Percentiles rank a stretch among this genome's conserved stretches.
Conservation (phyloP, 306 rosid species). For the Astragalus glycyphyllos region DNA sequence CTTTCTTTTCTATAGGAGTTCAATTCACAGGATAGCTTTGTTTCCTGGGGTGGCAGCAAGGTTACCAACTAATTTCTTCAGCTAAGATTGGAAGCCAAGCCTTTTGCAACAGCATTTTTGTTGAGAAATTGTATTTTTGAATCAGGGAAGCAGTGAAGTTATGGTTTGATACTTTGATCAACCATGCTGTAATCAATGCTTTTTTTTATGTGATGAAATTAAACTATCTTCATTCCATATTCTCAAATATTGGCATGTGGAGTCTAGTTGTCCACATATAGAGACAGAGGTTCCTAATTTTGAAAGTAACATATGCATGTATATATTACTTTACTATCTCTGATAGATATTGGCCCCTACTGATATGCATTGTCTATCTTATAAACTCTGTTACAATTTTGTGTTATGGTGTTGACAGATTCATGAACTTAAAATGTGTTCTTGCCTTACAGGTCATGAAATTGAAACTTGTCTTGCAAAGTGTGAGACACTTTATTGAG, state of each 20-base stretch:
- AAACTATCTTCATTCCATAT: conserved; percentile 30
- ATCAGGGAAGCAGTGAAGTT: conserved; percentile 30
- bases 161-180: conserved; percentile 35
- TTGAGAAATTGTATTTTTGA: not conserved
- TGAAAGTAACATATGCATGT: conserved; percentile 35
- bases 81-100: no score
- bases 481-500: conserved; percentile 4
- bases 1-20: conserved; percentile 58
- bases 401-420: conserved; percentile 35
- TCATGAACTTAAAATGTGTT: conserved; percentile 47
- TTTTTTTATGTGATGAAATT: conserved; percentile 36
- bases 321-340: not conserved
- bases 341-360: not conserved
- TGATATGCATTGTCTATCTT: conserved; percentile 32
- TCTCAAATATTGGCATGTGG: conserved; percentile 38
- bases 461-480: conserved; percentile 37
- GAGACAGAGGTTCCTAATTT: conserved; percentile 3
- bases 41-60: conserved; percentile 58
- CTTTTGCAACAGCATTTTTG: conserved; percentile 46
- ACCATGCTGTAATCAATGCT: conserved; percentile 21
- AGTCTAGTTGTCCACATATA: conserved; percentile 25
- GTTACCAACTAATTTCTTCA: conserved; percentile 46
- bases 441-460: conserved; percentile 35
- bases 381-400: conserved; percentile 22
- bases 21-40: conserved; percentile 67